These are phyloP conservation scores for Cucumis melo DNA, from an alignment of 306 rosid genomes.

Conservation along the genomic window DNA sequence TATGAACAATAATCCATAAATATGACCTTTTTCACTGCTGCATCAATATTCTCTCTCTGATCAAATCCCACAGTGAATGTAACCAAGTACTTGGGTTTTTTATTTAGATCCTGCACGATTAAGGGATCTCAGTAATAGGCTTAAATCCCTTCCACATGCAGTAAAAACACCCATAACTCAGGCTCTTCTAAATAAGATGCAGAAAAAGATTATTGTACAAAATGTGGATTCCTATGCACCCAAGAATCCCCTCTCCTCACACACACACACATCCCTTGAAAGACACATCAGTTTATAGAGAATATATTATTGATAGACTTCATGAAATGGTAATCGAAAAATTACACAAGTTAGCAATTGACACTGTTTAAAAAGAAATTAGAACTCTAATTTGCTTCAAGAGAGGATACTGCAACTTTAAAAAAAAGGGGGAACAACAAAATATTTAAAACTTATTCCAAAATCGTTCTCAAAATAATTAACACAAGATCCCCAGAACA, in stretches of 20 bases:
- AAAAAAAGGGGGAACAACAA: neutral
- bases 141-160: conserved; percentile 7
- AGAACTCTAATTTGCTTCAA: neutral
- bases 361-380: neutral
- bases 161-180: neutral
- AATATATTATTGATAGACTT: neutral
- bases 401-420: neutral
- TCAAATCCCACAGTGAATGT: conserved; percentile 87
- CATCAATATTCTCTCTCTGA: conserved; percentile 72
- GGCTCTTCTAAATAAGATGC: neutral
- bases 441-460: neutral
- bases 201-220: neutral
- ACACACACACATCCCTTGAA: neutral
- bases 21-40: conserved; percentile 66
- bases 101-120: conserved; percentile 73
- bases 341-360: neutral
- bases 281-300: neutral
- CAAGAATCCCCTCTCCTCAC: no score
- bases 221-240: neutral
- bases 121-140: conserved; percentile 11
- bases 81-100: conserved; percentile 74
- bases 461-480: neutral
- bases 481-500: neutral
- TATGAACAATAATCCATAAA: neutral
- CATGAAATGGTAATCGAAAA: neutral